A percentile compares a stretch with the other conserved stretches of the same genome.
These are phyloP conservation scores for Quercus bicolor DNA, from an alignment of 306 rosid genomes.

Conservation along the genomic window DNA sequence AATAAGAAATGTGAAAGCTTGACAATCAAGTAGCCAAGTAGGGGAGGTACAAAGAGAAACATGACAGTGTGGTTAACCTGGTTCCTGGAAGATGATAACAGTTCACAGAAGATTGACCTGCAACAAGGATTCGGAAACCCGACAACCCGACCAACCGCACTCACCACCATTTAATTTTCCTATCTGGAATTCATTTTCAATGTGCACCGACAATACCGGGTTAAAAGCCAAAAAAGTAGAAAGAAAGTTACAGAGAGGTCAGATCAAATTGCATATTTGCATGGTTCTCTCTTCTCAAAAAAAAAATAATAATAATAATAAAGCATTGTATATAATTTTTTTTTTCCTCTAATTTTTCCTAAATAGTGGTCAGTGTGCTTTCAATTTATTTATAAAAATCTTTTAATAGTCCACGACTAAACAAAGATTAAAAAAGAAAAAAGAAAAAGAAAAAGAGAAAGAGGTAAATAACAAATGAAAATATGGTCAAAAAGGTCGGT, in stretches of 20 bases:
- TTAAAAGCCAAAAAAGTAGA: background rate
- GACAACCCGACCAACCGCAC: slow-evolving; percentile 51
- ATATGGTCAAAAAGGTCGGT: slow-evolving; percentile 51
- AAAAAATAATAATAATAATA: no score
- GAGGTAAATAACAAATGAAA: slow-evolving; percentile 29
- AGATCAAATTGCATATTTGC: background rate
- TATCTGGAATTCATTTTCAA: background rate
- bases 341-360: background rate
- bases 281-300: no score
- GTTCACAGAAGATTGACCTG: slow-evolving; percentile 32
- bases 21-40: background rate
- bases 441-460: background rate
- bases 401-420: no score
- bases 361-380: background rate
- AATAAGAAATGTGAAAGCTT: no score
- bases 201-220: slow-evolving; percentile 49
- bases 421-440: background rate
- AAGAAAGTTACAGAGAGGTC: no score
- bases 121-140: slow-evolving; percentile 33
- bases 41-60: background rate
- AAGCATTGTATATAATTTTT: background rate
- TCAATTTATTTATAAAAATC: background rate
- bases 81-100: slow-evolving; percentile 20
- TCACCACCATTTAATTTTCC: slow-evolving; percentile 23
- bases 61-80: slow-evolving; percentile 19